Evolutionary conservation across 2,329 filamentous ascomycete genomes (phyloP).

Genomic region (Ramularia collo-cygni): DNA sequence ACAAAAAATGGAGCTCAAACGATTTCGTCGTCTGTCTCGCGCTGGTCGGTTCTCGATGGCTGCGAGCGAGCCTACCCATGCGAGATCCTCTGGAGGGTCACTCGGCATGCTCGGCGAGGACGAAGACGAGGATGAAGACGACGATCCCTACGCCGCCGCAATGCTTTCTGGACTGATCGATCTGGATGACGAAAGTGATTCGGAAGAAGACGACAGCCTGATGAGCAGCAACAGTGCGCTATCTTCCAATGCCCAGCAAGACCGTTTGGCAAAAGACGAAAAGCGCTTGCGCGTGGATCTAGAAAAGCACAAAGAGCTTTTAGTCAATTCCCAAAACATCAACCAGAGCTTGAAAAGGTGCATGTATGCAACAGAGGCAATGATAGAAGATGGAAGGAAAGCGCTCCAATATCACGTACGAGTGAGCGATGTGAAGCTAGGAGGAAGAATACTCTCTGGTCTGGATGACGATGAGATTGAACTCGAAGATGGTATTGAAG

Average conservation of each 20-base stretch:
- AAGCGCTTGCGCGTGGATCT: conserved; percentile 78
- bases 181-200: conserved; percentile 23
- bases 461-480: conserved; percentile 40
- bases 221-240: conserved; percentile 23
- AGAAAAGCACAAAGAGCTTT: conserved; percentile 77
- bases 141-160: conserved; percentile 22
- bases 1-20: conserved; percentile 78
- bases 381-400: conserved; percentile 82
- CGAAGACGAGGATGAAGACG: conserved; percentile 29
- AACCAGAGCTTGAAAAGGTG: conserved; percentile 91
- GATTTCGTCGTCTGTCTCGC: conserved; percentile 78
- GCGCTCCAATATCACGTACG: conserved; percentile 77
- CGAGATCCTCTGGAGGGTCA: conserved; percentile 24
- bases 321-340: conserved; percentile 88
- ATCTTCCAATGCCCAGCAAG: conserved; percentile 36
- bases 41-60: conserved; percentile 65
- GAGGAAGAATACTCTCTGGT: conserved; percentile 66
- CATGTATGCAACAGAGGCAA: conserved; percentile 78
- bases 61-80: conserved; percentile 28
- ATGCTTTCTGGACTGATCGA: conserved; percentile 15
- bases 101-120: conserved; percentile 29
- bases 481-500: conserved; percentile 20
- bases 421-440: conserved; percentile 71
- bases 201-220: conserved; percentile 28
- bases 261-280: conserved; percentile 67